Percentiles rank a stretch among this genome's conserved stretches.
phyloP scores from a whole-genome alignment of 495 filamentous ascomycete genomes.

The Hyaloscypha bicolor region DNA sequence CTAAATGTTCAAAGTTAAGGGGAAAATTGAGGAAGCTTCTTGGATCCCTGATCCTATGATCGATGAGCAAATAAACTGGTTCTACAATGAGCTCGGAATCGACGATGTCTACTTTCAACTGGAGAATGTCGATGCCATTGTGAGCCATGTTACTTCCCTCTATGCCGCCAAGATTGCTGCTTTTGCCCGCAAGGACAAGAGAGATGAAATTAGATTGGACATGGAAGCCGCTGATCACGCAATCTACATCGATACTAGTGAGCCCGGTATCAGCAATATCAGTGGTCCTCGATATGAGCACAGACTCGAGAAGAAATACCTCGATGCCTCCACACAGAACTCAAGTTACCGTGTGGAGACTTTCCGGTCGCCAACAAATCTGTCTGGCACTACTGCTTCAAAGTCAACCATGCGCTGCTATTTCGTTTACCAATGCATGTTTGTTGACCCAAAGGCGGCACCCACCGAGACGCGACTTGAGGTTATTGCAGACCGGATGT shows the following conservation, averaged over 20 bases:
- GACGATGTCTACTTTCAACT: conserved; percentile 99
- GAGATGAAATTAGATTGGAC: conserved; percentile 89
- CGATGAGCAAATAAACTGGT: conserved; percentile 86
- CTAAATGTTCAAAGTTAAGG: conserved; percentile 31
- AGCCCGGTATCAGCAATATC: conserved; percentile 74
- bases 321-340: conserved; percentile 67
- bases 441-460: conserved; percentile 70
- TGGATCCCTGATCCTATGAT: conserved; percentile 88
- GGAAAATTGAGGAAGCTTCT: conserved; percentile 40
- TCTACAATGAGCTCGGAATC: conserved; percentile 96
- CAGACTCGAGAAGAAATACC: conserved; percentile 91
- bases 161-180: conserved; percentile 98
- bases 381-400: conserved; percentile 47
- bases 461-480: conserved; percentile 86
- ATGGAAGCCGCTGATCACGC: conserved; percentile 95
- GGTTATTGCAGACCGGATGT: conserved; percentile 89
- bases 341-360: conserved; percentile 88
- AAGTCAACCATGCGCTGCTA: conserved; percentile 92
- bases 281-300: conserved; percentile 88
- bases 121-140: conserved; percentile 83
- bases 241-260: conserved; percentile 97
- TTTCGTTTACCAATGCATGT: conserved; percentile 96
- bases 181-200: conserved; percentile 90
- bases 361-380: conserved; percentile 84
- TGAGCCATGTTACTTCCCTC: conserved; percentile 90